Evolutionary conservation across 129 eudicot genomes (phyloP).

Genomic region (Lactuca sativa): DNA sequence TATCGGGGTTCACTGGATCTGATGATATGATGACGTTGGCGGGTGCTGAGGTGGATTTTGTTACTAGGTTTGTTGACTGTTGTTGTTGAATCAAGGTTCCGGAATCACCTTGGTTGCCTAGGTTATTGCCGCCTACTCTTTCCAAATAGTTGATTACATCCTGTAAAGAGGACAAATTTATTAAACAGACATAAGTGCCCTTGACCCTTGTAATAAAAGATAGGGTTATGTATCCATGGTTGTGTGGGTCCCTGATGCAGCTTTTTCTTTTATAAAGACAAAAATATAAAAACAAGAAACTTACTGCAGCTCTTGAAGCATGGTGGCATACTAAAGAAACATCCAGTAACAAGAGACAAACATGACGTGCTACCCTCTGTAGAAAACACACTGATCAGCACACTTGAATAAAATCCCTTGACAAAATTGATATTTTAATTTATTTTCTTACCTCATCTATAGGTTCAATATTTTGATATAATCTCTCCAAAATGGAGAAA

Average conservation of each 20-base stretch:
- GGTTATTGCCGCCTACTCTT: slow-evolving; percentile 50
- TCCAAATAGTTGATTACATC: slow-evolving; percentile 84
- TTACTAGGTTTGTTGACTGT: slow-evolving; percentile 34
- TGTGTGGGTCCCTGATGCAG: no score
- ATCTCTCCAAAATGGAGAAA: slow-evolving; percentile 60
- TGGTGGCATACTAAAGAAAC: slow-evolving; percentile 66
- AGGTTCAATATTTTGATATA: slow-evolving; percentile 86
- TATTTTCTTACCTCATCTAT: slow-evolving; percentile 64
- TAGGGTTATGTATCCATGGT: no score
- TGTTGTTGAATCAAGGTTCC: slow-evolving; percentile 60
- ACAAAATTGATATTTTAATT: neutral
- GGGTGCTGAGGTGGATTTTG: slow-evolving; percentile 62
- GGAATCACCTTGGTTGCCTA: slow-evolving; percentile 57
- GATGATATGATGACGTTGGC: slow-evolving; percentile 39
- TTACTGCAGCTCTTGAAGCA: slow-evolving; percentile 77
- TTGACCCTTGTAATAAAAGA: no score
- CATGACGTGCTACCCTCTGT: slow-evolving; percentile 79
- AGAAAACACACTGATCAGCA: slow-evolving; percentile 7
- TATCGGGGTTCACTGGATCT: slow-evolving; percentile 54
- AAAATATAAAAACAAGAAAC: slow-evolving; percentile 31
- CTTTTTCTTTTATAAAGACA: no score
- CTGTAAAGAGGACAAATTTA: slow-evolving; percentile 39
- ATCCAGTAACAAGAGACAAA: slow-evolving; percentile 84
- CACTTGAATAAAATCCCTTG: neutral
- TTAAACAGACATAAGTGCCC: no score